phyloP scores from a whole-genome alignment of 1,139 yeast genomes.

The Tardiomyces blankii region DNA sequence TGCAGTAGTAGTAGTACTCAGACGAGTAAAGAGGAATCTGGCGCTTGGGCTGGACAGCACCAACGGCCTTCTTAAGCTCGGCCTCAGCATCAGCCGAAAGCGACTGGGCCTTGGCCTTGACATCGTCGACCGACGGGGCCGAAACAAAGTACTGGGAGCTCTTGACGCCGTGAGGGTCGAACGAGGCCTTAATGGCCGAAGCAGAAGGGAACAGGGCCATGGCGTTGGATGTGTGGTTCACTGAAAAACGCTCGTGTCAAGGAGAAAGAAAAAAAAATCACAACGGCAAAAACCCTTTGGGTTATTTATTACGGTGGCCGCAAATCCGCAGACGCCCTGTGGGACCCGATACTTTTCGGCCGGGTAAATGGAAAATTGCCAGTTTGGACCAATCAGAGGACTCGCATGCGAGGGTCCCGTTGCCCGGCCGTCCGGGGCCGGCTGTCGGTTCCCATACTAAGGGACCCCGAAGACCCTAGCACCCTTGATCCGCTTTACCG shows the following conservation, averaged over 20 bases:
- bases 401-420: too few species aligned
- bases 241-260: not conserved
- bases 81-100: slow-evolving; percentile 17
- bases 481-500: too few species aligned
- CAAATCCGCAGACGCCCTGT: too few species aligned
- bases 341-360: too few species aligned
- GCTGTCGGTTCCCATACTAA: too few species aligned
- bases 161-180: slow-evolving; percentile 26
- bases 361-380: too few species aligned
- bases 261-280: not conserved
- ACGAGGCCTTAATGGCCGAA: slow-evolving; percentile 26
- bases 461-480: too few species aligned
- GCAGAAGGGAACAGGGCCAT: slow-evolving; percentile 31
- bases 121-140: slow-evolving; percentile 21
- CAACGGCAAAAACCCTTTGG: too few species aligned
- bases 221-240: not conserved
- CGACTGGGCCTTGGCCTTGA: slow-evolving; percentile 20
- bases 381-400: too few species aligned
- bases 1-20: slow-evolving; percentile 75
- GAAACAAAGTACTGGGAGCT: slow-evolving; percentile 20
- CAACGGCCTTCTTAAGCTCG: slow-evolving; percentile 24
- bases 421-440: too few species aligned
- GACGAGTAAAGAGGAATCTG: slow-evolving; percentile 46
- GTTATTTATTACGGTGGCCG: too few species aligned
- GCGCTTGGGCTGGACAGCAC: slow-evolving; percentile 23